These are phyloP conservation scores for Ophiocordyceps sinensis DNA, from an alignment of 2,329 filamentous ascomycete genomes.

Conservation along the genomic window DNA sequence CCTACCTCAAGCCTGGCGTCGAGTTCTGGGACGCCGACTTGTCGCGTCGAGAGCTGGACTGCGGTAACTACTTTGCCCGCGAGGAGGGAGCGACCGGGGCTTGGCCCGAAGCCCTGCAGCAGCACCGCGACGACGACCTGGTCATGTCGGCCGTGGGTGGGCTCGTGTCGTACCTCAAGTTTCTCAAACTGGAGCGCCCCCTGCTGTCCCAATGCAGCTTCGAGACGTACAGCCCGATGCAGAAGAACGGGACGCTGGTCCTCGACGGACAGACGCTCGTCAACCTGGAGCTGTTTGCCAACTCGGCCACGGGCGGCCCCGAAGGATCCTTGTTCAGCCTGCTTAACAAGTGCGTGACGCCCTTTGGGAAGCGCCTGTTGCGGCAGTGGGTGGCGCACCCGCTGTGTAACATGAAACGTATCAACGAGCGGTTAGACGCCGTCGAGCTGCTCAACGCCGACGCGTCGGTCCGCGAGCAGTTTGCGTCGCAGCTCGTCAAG, in stretches of 20 bases:
- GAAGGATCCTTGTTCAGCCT: slow-evolving; percentile 84
- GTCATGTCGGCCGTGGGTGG: slow-evolving; percentile 87
- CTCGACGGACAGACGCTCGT: slow-evolving; percentile 92
- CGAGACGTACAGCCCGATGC: slow-evolving; percentile 79
- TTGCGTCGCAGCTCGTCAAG: slow-evolving; percentile 74
- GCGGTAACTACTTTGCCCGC: slow-evolving; percentile 61
- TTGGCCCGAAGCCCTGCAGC: slow-evolving; percentile 64
- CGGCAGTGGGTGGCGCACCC: slow-evolving; percentile 97
- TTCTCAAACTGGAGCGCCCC: slow-evolving; percentile 78
- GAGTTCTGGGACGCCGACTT: slow-evolving; percentile 88
- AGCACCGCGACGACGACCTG: slow-evolving; percentile 63
- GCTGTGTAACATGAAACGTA: slow-evolving; percentile 69
- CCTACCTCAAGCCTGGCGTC: slow-evolving; percentile 68
- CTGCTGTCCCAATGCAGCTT: slow-evolving; percentile 86
- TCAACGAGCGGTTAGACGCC: slow-evolving; percentile 88
- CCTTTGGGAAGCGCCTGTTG: slow-evolving; percentile 92
- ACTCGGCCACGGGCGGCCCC: slow-evolving; percentile 70
- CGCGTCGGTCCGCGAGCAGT: slow-evolving; percentile 65
- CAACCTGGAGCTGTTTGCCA: slow-evolving; percentile 95
- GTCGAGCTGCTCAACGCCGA: slow-evolving; percentile 88
- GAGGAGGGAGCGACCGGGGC: slow-evolving; percentile 38
- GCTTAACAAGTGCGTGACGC: slow-evolving; percentile 87
- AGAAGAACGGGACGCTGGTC: slow-evolving; percentile 77
- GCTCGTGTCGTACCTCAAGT: slow-evolving; percentile 70
- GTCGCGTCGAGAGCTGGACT: slow-evolving; percentile 67